Percentiles rank a stretch among this genome's conserved stretches.
Conservation (phyloP, 352 stramenopile genomes). For the Phytopythium helicoides region DNA sequence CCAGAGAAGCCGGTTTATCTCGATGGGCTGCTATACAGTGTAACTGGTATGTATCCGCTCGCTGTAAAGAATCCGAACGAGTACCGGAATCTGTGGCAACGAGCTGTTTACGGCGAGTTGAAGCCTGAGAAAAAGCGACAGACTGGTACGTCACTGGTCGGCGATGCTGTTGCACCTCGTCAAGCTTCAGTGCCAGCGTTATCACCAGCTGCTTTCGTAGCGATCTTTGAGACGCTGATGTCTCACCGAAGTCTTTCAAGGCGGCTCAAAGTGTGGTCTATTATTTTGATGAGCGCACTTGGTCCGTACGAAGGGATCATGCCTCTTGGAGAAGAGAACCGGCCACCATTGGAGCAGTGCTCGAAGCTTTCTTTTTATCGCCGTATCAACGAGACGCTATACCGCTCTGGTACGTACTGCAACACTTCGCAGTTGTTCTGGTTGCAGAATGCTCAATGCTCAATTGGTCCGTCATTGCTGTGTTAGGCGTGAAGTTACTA, state of each 20-base stretch:
- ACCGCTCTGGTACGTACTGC: conserved; percentile 31
- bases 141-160: conserved; percentile 3
- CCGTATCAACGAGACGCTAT: conserved; percentile 34
- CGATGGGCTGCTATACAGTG: conserved; percentile 58
- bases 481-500: conserved; percentile 46
- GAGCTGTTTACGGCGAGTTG: conserved; percentile 18
- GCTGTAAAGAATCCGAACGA: conserved; percentile 48
- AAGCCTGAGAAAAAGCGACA: background rate
- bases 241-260: conserved; percentile 48
- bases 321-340: conserved; percentile 16
- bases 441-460: no score
- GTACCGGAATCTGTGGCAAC: conserved; percentile 44
- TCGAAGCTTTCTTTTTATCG: conserved; percentile 32
- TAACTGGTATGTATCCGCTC: conserved; percentile 37
- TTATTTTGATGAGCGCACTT: conserved; percentile 51
- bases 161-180: background rate
- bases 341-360: conserved; percentile 18
- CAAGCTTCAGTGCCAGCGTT: conserved; percentile 9
- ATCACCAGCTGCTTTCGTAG: conserved; percentile 28
- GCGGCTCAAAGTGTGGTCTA: conserved; percentile 60
- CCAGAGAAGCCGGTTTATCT: conserved; percentile 37
- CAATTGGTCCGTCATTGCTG: background rate
- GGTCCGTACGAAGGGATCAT: conserved; percentile 19
- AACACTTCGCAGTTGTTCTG: no score
- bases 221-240: conserved; percentile 44